These are phyloP conservation scores for Apiospora aurea DNA, from an alignment of 2,329 filamentous ascomycete genomes.

Conservation along the genomic window DNA sequence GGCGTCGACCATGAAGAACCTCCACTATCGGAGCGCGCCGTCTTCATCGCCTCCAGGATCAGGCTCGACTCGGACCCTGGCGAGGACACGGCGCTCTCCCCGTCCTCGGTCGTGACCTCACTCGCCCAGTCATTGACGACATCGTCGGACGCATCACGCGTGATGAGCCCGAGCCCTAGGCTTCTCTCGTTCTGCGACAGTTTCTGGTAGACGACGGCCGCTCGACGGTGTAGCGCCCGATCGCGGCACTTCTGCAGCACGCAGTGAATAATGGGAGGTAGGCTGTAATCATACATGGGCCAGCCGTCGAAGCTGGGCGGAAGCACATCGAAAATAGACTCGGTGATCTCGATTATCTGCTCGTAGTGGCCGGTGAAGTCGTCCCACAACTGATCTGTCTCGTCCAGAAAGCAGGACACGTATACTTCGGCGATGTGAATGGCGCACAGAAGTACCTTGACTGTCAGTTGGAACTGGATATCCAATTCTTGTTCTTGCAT, in stretches of 20 bases:
- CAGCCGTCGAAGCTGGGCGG: conserved; percentile 21
- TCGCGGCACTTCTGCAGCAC: conserved; percentile 22
- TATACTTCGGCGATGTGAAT: conserved; percentile 8
- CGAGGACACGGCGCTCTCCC: conserved; percentile 6
- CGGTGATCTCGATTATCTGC: conserved; percentile 1
- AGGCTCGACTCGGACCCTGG: background rate
- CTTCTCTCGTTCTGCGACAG: background rate
- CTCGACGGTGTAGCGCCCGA: conserved; percentile 1
- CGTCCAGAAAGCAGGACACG: conserved; percentile 19
- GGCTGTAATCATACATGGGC: conserved; percentile 21
- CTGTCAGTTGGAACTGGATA: background rate
- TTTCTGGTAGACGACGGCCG: background rate
- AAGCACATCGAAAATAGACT: conserved; percentile 11
- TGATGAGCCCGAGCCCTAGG: background rate
- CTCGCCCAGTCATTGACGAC: background rate
- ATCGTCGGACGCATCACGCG: background rate
- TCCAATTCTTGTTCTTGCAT: background rate
- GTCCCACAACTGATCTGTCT: conserved; percentile 7
- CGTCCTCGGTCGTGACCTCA: conserved; percentile 4
- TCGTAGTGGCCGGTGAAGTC: background rate
- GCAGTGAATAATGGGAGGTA: conserved; percentile 20
- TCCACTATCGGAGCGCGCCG: background rate
- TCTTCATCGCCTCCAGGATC: conserved; percentile 8
- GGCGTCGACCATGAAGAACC: conserved; percentile 9
- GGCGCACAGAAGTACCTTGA: conserved; percentile 11